These are phyloP conservation scores for Pyricularia sp. DNA, from an alignment of 2,329 filamentous ascomycete species.

Conservation along the genomic window DNA sequence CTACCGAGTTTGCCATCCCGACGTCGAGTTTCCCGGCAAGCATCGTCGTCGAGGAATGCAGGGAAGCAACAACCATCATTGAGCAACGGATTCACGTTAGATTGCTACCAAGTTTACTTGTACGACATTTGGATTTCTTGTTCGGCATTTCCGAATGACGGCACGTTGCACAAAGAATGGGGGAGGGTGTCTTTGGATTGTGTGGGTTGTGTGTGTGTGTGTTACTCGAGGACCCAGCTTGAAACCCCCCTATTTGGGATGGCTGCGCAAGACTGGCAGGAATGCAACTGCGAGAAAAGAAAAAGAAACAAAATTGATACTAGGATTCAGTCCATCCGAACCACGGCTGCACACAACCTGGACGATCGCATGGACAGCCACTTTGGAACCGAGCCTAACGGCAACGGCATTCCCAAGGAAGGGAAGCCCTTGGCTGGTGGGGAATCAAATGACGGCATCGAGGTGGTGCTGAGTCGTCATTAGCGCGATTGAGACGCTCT, in stretches of 20 bases:
- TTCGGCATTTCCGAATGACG: neutral
- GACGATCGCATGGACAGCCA: neutral
- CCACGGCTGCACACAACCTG: neutral
- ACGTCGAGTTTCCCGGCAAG: constrained; percentile 71
- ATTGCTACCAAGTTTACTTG: neutral
- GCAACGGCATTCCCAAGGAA: neutral
- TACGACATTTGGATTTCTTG: neutral
- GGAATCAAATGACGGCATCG: constrained; percentile 1
- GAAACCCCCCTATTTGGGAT: neutral
- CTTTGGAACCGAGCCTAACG: neutral
- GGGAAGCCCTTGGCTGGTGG: neutral
- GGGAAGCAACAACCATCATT: constrained; percentile 5
- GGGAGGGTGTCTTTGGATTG: neutral
- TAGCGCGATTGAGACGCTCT: neutral
- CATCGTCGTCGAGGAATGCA: constrained; percentile 28
- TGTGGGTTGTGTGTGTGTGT: neutral
- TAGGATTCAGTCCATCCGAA: neutral
- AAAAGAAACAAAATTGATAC: neutral
- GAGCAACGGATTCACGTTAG: neutral
- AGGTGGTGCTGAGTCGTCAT: neutral
- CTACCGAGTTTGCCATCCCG: constrained; percentile 88
- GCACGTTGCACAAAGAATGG: neutral
- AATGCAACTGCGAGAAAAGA: neutral
- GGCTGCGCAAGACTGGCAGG: neutral
- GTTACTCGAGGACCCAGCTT: neutral